Evolutionary conservation across 495 filamentous ascomycete species (phyloP).

Genomic region (Penicillium atrosanguineum): DNA sequence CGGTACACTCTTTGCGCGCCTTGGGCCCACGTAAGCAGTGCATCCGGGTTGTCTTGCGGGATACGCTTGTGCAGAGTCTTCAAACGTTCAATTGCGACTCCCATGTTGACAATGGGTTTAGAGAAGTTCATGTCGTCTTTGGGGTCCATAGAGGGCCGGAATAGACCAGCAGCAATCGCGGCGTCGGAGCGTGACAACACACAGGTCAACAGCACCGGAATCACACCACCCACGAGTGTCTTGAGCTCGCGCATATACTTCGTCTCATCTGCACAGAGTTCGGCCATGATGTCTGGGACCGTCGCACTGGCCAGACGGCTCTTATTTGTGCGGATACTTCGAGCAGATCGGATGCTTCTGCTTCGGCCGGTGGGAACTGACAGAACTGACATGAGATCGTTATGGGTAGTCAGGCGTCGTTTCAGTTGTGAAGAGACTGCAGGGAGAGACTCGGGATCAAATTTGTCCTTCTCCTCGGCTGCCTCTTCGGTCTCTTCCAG

Average conservation of each 20-base stretch:
- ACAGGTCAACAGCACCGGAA: constrained; percentile 85
- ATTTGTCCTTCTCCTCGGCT: constrained; percentile 42
- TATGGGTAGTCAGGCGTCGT: constrained; percentile 82
- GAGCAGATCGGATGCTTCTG: constrained; percentile 64
- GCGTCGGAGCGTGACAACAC: constrained; percentile 73
- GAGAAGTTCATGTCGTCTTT: constrained; percentile 64
- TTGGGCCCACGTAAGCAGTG: constrained; percentile 77
- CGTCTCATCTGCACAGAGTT: constrained; percentile 78
- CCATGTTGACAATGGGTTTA: constrained; percentile 93
- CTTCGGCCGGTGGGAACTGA: constrained; percentile 68
- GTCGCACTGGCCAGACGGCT: constrained; percentile 65
- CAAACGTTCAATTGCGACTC: constrained; percentile 80
- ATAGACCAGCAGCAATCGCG: constrained; percentile 65
- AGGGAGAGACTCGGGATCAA: constrained; percentile 42
- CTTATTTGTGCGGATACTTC: constrained; percentile 70
- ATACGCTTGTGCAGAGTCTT: constrained; percentile 76
- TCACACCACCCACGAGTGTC: constrained; percentile 91
- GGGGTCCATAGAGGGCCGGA: constrained; percentile 51
- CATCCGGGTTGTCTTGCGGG: constrained; percentile 64
- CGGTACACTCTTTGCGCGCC: constrained; percentile 73
- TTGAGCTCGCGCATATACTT: constrained; percentile 92
- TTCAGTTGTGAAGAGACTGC: constrained; percentile 54
- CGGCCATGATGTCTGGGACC: constrained; percentile 70
- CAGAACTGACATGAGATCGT: constrained; percentile 88
- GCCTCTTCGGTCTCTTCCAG: constrained; percentile 17